phyloP scores from a whole-genome alignment of 306 rosid genomes.

The barrel medic (Medicago truncatula) region DNA sequence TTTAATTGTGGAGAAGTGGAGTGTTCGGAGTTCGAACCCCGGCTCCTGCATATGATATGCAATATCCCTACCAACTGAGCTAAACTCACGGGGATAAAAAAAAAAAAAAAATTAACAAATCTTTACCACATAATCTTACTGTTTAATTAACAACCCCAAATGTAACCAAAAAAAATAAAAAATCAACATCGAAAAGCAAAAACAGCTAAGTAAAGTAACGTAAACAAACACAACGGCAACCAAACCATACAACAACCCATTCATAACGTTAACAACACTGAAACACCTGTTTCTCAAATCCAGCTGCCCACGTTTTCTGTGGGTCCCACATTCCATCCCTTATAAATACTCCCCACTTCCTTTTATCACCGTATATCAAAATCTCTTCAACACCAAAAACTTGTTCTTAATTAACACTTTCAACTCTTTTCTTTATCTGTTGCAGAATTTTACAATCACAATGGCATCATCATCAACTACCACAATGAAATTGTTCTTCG shows the following conservation, averaged over 20 bases:
- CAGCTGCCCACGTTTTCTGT: not conserved
- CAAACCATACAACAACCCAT: not conserved
- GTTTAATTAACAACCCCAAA: too few relatives aligned
- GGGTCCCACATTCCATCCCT: not conserved
- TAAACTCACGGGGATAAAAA: too few relatives aligned
- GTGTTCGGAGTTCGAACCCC: too few relatives aligned
- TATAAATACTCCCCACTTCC: not conserved
- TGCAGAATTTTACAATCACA: not conserved
- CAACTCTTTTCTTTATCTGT: not conserved
- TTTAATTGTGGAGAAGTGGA: too few relatives aligned
- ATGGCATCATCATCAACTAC: slow-evolving; percentile 48
- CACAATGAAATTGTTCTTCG: slow-evolving; percentile 24
- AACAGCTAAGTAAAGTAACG: not conserved
- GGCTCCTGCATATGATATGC: too few relatives aligned
- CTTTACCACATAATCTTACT: too few relatives aligned
- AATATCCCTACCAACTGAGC: too few relatives aligned
- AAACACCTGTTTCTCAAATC: not conserved
- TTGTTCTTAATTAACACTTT: not conserved
- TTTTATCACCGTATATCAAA: not conserved
- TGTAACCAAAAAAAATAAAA: too few relatives aligned
- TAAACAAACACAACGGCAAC: not conserved
- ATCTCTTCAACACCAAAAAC: not conserved
- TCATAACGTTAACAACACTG: not conserved
- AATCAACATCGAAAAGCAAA: not conserved
- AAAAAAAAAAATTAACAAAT: too few relatives aligned